Evolutionary conservation across 306 rosid genomes (phyloP).

Genomic region (Dicorynia guianensis): DNA sequence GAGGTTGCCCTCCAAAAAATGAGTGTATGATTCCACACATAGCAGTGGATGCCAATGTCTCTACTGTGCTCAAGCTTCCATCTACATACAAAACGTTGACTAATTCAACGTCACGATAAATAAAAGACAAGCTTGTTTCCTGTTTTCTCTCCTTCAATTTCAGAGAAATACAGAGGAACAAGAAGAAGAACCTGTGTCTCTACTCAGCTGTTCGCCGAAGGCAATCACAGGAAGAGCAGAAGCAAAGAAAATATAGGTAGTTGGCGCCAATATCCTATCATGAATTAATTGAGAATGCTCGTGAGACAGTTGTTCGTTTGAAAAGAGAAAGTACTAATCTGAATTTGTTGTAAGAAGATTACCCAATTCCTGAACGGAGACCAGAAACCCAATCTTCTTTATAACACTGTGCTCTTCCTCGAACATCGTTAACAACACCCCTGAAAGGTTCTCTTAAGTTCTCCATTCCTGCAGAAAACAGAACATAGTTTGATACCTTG

Average conservation of each 20-base stretch:
- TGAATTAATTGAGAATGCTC: not conserved
- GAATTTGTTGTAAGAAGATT: not conserved
- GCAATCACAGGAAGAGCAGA: constrained; percentile 89
- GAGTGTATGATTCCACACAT: constrained; percentile 92
- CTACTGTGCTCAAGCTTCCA: constrained; percentile 90
- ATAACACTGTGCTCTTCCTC: constrained; percentile 68
- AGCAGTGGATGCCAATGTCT: constrained; percentile 87
- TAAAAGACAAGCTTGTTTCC: no score
- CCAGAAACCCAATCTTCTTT: constrained; percentile 82
- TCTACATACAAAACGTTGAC: constrained; percentile 48
- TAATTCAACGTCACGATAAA: constrained; percentile 21
- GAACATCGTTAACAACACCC: constrained; percentile 65
- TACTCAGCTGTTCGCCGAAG: constrained; percentile 73
- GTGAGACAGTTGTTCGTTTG: not conserved
- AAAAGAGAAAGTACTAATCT: not conserved
- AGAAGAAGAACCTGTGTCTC: constrained; percentile 69
- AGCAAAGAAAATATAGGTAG: constrained; percentile 80
- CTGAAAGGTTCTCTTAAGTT: constrained; percentile 60
- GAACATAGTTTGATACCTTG: not conserved
- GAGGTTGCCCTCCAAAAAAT: constrained; percentile 88
- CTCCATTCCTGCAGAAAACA: constrained; percentile 55
- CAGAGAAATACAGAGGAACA: constrained; percentile 8
- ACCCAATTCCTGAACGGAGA: constrained; percentile 72
- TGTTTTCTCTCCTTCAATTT: no score
- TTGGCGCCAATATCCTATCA: constrained; percentile 78